phyloP scores from a whole-genome alignment of 2,329 filamentous ascomycete genomes.

The Dothistroma septosporum region DNA sequence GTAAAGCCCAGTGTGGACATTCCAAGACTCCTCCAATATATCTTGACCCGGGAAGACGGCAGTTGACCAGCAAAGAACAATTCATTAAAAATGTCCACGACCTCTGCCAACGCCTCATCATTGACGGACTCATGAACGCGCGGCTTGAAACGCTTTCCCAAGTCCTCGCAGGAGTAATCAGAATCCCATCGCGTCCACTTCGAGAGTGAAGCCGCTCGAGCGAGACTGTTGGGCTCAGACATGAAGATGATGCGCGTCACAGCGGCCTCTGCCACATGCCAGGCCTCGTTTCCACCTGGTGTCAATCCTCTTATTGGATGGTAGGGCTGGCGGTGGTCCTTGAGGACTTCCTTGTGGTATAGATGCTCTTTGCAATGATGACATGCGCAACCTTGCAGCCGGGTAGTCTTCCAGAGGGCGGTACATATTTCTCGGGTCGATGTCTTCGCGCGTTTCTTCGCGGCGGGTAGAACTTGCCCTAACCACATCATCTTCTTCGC shows the following conservation, averaged over 20 bases:
- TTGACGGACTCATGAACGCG: background rate
- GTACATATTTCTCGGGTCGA: background rate
- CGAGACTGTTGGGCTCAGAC: background rate
- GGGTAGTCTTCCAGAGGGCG: background rate
- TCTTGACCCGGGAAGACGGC: conserved; percentile 7
- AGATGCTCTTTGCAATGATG: background rate
- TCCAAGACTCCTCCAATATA: background rate
- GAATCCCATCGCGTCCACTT: background rate
- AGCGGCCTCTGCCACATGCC: conserved; percentile 2
- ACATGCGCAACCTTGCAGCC: background rate
- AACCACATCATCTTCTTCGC: background rate
- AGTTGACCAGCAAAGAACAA: conserved; percentile 14
- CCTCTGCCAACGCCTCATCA: background rate
- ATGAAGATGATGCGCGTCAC: background rate
- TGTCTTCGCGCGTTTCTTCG: background rate
- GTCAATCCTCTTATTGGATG: background rate
- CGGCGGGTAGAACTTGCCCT: background rate
- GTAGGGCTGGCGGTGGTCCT: background rate
- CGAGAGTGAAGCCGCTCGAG: background rate
- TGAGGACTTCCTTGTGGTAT: background rate
- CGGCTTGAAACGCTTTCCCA: background rate
- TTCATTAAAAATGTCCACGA: conserved; percentile 12
- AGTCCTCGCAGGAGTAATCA: background rate
- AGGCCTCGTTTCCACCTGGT: conserved; percentile 3
- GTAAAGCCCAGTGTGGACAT: background rate